A percentile compares a stretch with the other conserved stretches of the same genome.
Conservation (phyloP, 2,329 filamentous ascomycete species). For the Cladosporium sp. region DNA sequence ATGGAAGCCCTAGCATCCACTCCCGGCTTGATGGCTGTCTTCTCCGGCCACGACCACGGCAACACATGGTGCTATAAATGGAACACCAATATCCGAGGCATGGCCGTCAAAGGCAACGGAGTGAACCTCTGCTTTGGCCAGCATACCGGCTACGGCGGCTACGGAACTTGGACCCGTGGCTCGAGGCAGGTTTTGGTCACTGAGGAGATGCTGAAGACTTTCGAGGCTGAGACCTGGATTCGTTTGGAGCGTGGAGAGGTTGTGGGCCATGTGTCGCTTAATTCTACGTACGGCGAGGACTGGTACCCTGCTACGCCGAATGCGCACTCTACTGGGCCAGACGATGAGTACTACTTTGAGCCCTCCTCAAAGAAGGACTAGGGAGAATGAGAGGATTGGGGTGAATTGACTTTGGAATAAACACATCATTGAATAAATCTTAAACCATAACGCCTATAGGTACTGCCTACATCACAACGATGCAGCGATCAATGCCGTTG, state of each 20-base stretch:
- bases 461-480: background rate
- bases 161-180: conserved; percentile 36
- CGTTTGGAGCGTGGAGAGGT: conserved; percentile 34
- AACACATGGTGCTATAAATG: conserved; percentile 39
- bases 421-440: background rate
- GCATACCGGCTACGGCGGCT: conserved; percentile 36
- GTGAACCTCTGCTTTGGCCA: conserved; percentile 37
- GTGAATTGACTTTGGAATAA: background rate
- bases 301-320: background rate
- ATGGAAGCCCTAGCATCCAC: conserved; percentile 61
- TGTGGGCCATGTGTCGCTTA: conserved; percentile 32
- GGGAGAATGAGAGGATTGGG: background rate
- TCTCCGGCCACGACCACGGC: conserved; percentile 63
- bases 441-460: background rate
- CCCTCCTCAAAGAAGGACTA: background rate
- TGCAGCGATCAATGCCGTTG: background rate
- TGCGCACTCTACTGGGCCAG: background rate
- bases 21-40: conserved; percentile 57
- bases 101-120: conserved; percentile 33
- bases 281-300: conserved; percentile 31
- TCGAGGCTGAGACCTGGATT: conserved; percentile 35
- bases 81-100: conserved; percentile 29
- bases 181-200: conserved; percentile 32
- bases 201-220: conserved; percentile 25
- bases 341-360: conserved; percentile 5